Evolutionary conservation across 2,329 filamentous ascomycete species (phyloP), one percentile per base, ranked within the genome.

Genomic region (Trichoderma sp.): DNA sequence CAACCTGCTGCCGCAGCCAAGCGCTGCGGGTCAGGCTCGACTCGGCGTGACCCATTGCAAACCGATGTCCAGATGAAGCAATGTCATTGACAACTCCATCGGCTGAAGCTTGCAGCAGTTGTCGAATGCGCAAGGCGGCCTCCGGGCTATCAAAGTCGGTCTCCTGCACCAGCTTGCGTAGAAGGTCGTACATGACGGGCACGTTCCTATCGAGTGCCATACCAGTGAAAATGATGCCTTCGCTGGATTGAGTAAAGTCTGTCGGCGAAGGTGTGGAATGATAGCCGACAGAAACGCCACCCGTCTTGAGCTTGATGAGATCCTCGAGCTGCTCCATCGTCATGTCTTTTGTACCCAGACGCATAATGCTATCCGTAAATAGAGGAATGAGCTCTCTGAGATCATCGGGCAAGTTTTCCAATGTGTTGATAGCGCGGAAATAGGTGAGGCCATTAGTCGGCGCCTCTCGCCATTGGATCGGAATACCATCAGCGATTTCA

Each of bases 361-460:
- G 90, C 91, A 97, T 95, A 70, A 99, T 89, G 42, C 92, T 90
- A 76, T 97, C 94, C 15, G 92, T 93, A 76, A 98, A 98, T 0
- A 99, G 82, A 0, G 95, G 95, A 57, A 98, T 87, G 68, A 98
- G 83, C 72, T 92, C 84, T 63, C 95, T 87, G 63, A 98, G 84
- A 70, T 97, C 92, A 70, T 94, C 90, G 0, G 94, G 93, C 15
- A 99, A 82, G 69, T 91, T 88, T 53, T 92, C 86, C 65, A 98
- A 84, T 0, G 87, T 85, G 76, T 96, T 93, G 77, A 98, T 87
- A 3, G 93, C 93, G 68, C 94, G 90, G 82, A 99, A 97, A 77
- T 99, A 99, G 1, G 94, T 98, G 68, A 99, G 82, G 0, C 95
- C 95, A 74, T 99, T 99, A 0, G 95, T 99, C 2, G 93, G 92